Conservation (phyloP, 495 filamentous ascomycete genomes). For the Xylaria flabelliformis region DNA sequence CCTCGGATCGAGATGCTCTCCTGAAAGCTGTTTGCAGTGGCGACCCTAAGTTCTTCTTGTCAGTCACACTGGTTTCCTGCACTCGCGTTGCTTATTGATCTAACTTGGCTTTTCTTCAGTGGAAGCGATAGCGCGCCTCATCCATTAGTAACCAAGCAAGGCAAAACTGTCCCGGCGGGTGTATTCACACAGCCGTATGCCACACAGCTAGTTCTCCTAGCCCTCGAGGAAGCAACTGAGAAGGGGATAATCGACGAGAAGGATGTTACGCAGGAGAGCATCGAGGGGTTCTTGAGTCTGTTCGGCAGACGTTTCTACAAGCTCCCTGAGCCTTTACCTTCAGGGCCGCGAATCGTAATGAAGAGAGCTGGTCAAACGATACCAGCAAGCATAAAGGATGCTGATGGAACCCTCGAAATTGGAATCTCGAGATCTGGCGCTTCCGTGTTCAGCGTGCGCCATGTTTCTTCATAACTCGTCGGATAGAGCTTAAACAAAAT, state of each 20-base stretch:
- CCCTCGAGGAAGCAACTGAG: conserved; percentile 72
- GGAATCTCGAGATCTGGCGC: conserved; percentile 64
- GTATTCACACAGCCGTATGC: conserved; percentile 91
- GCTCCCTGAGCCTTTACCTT: conserved; percentile 47
- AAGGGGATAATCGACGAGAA: conserved; percentile 68
- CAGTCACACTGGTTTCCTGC: conserved; percentile 36
- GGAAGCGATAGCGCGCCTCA: conserved; percentile 79
- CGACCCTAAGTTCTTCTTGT: conserved; percentile 82
- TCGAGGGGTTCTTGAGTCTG: conserved; percentile 77
- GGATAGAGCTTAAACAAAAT: neutral
- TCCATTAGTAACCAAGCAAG: conserved; percentile 72
- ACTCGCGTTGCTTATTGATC: conserved; percentile 29
- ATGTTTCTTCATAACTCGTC: neutral
- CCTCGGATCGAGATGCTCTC: conserved; percentile 77
- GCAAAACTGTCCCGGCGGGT: conserved; percentile 62
- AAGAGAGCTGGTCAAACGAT: conserved; percentile 67
- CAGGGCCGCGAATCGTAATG: conserved; percentile 64
- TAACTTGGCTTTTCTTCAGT: conserved; percentile 26
- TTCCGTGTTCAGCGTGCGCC: conserved; percentile 37
- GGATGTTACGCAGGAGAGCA: conserved; percentile 70
- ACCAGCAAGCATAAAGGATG: conserved; percentile 54
- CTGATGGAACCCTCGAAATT: conserved; percentile 64
- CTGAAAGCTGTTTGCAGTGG: conserved; percentile 70
- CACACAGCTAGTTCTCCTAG: conserved; percentile 74
- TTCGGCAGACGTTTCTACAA: conserved; percentile 80